Evolutionary conservation across 1,284 basidiomycete genomes (phyloP).

Genomic region (Macrocystidia cucumis): DNA sequence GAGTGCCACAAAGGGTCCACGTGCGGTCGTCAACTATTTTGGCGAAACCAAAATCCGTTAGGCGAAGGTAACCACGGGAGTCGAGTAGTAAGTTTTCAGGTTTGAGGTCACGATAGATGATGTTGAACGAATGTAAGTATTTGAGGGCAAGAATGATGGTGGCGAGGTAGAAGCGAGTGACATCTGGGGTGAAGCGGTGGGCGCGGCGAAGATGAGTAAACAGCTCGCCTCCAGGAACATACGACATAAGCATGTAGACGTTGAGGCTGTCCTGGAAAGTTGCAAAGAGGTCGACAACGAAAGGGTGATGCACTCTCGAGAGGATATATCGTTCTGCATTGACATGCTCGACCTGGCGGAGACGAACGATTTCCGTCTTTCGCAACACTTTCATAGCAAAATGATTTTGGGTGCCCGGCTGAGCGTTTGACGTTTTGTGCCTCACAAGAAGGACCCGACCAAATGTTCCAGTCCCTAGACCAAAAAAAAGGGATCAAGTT

Average conservation of each 20-base stretch:
- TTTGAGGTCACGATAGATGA: constrained; percentile 98
- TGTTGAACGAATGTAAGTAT: constrained; percentile 96
- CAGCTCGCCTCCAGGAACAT: constrained; percentile 95
- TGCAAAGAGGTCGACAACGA: constrained; percentile 85
- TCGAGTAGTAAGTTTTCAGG: constrained; percentile 96
- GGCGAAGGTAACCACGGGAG: constrained; percentile 92
- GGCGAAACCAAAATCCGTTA: constrained; percentile 98
- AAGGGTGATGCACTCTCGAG: constrained; percentile 76
- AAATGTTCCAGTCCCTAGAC: constrained; percentile 86
- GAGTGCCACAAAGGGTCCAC: constrained; percentile 98
- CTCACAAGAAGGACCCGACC: constrained; percentile 85
- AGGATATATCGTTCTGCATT: constrained; percentile 97
- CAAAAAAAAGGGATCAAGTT: constrained; percentile 9
- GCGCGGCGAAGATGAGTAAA: constrained; percentile 91
- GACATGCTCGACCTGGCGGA: constrained; percentile 97
- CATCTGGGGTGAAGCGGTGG: constrained; percentile 93
- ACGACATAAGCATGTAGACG: constrained; percentile 99
- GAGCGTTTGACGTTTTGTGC: constrained; percentile 40
- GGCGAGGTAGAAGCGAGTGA: constrained; percentile 97
- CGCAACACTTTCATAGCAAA: constrained; percentile 92
- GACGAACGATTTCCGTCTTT: constrained; percentile 90
- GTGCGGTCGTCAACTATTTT: constrained; percentile 99
- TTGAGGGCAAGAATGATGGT: constrained; percentile 94
- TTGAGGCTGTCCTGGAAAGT: constrained; percentile 95
- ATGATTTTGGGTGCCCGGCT: constrained; percentile 48